Percentiles rank a stretch among this genome's conserved stretches.
Conservation (phyloP, 805 yeast genomes). For the Saccharomyces kudriavzevii region DNA sequence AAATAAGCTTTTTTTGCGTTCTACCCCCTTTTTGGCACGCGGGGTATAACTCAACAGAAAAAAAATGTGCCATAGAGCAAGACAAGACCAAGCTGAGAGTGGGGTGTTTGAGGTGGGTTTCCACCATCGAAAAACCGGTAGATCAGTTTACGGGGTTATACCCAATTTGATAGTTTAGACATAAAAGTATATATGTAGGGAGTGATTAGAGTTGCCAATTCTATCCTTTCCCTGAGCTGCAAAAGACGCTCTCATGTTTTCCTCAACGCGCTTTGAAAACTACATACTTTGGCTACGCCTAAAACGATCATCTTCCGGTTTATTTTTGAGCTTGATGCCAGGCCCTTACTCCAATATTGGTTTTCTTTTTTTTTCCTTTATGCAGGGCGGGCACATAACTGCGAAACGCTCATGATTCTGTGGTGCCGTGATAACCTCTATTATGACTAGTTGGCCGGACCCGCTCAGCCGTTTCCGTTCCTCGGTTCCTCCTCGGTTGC, state of each 20-base stretch:
- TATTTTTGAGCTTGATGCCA: not conserved
- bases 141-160: not conserved
- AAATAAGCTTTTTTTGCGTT: not conserved
- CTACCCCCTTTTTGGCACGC: not conserved
- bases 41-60: not conserved
- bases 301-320: not conserved
- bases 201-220: not conserved
- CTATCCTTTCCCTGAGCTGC: too few species aligned
- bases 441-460: not conserved
- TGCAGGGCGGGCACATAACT: not conserved
- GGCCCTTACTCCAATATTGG: not conserved
- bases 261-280: not conserved
- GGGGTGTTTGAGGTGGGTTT: not conserved
- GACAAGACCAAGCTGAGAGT: not conserved
- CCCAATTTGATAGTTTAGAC: not conserved
- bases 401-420: not conserved
- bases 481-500: not conserved
- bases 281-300: not conserved
- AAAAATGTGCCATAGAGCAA: not conserved
- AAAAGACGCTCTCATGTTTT: not conserved
- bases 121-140: not conserved
- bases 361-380: not conserved
- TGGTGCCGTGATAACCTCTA: not conserved
- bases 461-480: not conserved
- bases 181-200: not conserved